phyloP scores from a whole-genome alignment of 2,329 filamentous ascomycete species.

The Aspergillus sp. region DNA sequence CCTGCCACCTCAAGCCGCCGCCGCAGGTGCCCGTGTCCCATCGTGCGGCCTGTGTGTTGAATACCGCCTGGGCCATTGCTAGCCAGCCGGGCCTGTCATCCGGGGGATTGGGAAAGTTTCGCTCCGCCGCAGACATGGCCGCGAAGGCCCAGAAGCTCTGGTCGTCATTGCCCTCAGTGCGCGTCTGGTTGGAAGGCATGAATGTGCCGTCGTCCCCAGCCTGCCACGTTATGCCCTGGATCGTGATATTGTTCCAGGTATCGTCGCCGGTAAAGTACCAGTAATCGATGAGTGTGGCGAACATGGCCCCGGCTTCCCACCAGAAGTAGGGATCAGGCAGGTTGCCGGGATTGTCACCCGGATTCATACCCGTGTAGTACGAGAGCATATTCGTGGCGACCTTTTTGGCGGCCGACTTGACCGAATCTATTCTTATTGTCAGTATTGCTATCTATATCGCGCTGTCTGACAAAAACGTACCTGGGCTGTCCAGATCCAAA shows the following conservation, averaged over 20 bases:
- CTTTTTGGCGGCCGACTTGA: slow-evolving; percentile 39
- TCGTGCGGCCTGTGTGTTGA: slow-evolving; percentile 64
- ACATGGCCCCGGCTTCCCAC: slow-evolving; percentile 41
- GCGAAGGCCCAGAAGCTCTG: slow-evolving; percentile 52
- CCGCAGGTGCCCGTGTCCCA: slow-evolving; percentile 61
- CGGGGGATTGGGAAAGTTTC: slow-evolving; percentile 35
- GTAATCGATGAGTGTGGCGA: slow-evolving; percentile 34
- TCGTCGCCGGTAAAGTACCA: slow-evolving; percentile 37
- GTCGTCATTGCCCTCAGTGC: slow-evolving; percentile 48
- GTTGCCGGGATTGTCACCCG: slow-evolving; percentile 45
- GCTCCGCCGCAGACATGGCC: slow-evolving; percentile 49
- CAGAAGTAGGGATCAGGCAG: slow-evolving; percentile 42
- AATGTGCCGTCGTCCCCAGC: slow-evolving; percentile 30
- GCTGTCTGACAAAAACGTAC: slow-evolving; percentile 1
- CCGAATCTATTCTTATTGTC: slow-evolving; percentile 29
- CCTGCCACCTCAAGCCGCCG: slow-evolving; percentile 54
- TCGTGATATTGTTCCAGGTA: slow-evolving; percentile 31
- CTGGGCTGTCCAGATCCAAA: slow-evolving; percentile 8
- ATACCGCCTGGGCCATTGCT: slow-evolving; percentile 68
- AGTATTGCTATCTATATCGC: background rate
- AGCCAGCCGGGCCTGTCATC: slow-evolving; percentile 62
- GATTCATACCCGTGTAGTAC: slow-evolving; percentile 43
- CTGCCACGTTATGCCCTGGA: slow-evolving; percentile 31
- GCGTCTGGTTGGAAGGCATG: slow-evolving; percentile 36
- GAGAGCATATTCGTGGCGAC: slow-evolving; percentile 43